Evolutionary conservation across 768 basidiomycete species (phyloP).

Genomic region (Gymnopilus dilepis): DNA sequence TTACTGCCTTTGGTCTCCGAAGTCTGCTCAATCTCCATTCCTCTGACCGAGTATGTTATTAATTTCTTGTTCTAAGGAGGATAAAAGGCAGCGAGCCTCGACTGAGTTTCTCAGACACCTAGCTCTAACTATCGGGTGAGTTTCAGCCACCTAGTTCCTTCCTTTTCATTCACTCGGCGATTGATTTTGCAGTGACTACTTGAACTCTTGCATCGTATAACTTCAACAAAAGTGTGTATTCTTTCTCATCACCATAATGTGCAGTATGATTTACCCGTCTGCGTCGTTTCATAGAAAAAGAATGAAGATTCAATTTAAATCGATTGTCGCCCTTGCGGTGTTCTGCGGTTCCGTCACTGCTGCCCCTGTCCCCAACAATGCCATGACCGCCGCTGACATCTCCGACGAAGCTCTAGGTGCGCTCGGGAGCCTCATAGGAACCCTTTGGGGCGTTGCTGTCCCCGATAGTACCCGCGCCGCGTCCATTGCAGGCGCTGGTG

Average conservation of each 20-base stretch:
- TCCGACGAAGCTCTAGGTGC: background rate
- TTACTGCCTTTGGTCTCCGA: too few relatives aligned
- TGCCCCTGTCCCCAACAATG: background rate
- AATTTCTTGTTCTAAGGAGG: too few relatives aligned
- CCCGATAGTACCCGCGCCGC: background rate
- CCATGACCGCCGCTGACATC: background rate
- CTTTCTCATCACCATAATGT: too few relatives aligned
- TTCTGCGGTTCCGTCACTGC: background rate
- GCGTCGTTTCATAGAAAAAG: background rate
- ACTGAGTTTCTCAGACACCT: too few relatives aligned
- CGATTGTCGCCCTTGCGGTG: background rate
- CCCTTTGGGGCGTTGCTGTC: background rate
- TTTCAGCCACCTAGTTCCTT: background rate
- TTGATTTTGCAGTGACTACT: conserved; percentile 7
- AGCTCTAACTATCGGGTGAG: too few relatives aligned
- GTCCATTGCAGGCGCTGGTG: background rate
- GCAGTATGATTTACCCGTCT: too few relatives aligned
- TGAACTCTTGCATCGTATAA: background rate
- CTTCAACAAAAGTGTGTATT: background rate
- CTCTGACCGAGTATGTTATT: too few relatives aligned
- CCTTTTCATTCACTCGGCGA: too few relatives aligned
- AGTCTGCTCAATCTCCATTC: too few relatives aligned
- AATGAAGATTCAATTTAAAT: background rate
- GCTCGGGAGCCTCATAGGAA: background rate
- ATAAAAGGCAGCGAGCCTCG: too few relatives aligned